Base-by-base conservation (phyloP, 2,329 filamentous ascomycete species). In the Neonectria magnoliae region DNA sequence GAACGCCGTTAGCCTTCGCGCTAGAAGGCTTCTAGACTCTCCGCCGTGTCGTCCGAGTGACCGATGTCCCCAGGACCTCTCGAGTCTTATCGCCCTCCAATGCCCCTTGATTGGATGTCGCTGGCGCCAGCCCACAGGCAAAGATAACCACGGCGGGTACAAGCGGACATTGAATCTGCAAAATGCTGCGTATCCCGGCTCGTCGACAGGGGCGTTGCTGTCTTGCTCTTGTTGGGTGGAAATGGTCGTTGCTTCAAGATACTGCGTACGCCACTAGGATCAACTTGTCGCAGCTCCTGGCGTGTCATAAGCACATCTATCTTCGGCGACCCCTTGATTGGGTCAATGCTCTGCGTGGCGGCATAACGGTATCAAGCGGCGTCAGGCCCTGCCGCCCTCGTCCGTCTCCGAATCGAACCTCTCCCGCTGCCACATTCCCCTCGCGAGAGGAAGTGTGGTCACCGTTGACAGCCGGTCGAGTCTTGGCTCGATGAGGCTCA, bases 21-120 rank as follows among this genome's bases (percentile, higher is more conserved):
- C 71, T 74, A 74, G 71, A 73, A 73, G 63, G 53, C 64, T 73
- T 73, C 71, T 69, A 74, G 71, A 70, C 61, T 69, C 52, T 56
- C 64, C 59, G 51, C 50, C 45, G 58, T 57, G 52, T 56, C 47
- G 58, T 56, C 29, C 58, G 58, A 22, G 29, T 56, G 27, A 47
- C 47, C 42, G 16, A 18, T 33, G 18, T 16, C 29, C 54, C 29
- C 16, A 7, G 31, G 27, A 20, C 18, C 18, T 25, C 25, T 25
- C 25, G 5, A 25, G 25, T 50, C 48, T 56, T 67, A 67, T 57
- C 56, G 51, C 44, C 11, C 31, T 22, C 29, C 14, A 20, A 16
- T 25, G 22, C 31, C 29, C 25, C 11, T 22, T 68, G 53, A 70
- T 73, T 73, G 65, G 64, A 25, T 59, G 6, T 48, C 18, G 14